A percentile compares a stretch with the other conserved stretches of the same genome.
phyloP scores from a whole-genome alignment of 2,329 filamentous ascomycete species.

The Cercospora sp. region DNA sequence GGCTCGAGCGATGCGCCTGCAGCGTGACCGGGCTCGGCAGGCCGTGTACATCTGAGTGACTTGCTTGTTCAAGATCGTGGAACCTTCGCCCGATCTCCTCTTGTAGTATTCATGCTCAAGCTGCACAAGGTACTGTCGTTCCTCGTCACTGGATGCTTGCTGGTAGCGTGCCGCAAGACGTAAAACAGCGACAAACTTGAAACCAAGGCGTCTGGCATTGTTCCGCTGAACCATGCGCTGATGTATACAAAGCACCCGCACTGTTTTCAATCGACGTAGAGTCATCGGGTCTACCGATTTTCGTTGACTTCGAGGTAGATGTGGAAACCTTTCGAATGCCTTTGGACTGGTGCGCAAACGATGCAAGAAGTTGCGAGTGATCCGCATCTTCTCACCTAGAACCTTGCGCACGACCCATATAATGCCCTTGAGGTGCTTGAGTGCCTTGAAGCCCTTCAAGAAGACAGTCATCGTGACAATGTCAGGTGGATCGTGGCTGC shows the following conservation, averaged over 20 bases:
- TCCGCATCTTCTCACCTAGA: conserved; percentile 32
- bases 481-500: conserved; percentile 28
- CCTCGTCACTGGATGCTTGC: not conserved
- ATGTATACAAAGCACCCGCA: not conserved
- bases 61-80: not conserved
- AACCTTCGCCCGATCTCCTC: not conserved
- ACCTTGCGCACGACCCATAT: conserved; percentile 36
- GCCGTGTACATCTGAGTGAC: not conserved
- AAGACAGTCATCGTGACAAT: conserved; percentile 38
- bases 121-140: not conserved
- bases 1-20: not conserved
- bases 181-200: conserved; percentile 3
- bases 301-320: not conserved
- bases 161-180: not conserved
- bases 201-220: conserved; percentile 5
- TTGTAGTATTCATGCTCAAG: not conserved
- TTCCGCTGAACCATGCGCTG: conserved; percentile 3
- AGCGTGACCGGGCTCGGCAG: not conserved
- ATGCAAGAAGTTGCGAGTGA: conserved; percentile 33
- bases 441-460: conserved; percentile 34
- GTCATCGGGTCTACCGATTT: not conserved
- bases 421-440: conserved; percentile 29
- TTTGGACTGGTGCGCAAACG: not conserved
- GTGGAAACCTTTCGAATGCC: not conserved
- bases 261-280: not conserved